phyloP scores from a whole-genome alignment of 1,139 yeast genomes.

The Candida sanyaensis region DNA sequence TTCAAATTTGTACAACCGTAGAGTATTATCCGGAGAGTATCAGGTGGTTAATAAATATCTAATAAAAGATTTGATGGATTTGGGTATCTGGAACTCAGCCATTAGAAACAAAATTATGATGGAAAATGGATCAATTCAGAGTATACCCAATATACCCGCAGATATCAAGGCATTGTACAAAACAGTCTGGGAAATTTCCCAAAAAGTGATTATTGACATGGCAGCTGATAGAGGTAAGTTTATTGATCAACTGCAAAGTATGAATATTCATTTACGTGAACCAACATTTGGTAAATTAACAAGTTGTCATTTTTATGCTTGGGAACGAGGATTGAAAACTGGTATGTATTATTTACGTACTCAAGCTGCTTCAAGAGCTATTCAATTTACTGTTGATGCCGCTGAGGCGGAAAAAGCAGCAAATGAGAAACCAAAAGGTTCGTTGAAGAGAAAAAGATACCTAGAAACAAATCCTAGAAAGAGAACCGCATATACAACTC shows the following conservation, averaged over 20 bases:
- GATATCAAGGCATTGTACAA: constrained; percentile 79
- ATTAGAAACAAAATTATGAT: constrained; percentile 81
- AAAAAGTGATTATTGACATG: constrained; percentile 85
- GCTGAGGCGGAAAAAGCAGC: constrained; percentile 24
- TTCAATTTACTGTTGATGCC: constrained; percentile 81
- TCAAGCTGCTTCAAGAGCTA: constrained; percentile 93
- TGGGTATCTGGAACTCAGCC: constrained; percentile 79
- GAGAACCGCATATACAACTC: constrained; percentile 13
- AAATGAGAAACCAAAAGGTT: constrained; percentile 6
- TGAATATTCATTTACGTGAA: constrained; percentile 80
- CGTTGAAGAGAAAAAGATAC: constrained; percentile 23
- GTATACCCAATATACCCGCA: constrained; percentile 72
- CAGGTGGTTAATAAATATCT: constrained; percentile 85
- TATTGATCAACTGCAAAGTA: constrained; percentile 92
- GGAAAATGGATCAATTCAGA: constrained; percentile 85
- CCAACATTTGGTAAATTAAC: constrained; percentile 95
- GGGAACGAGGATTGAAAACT: constrained; percentile 96
- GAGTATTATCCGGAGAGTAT: constrained; percentile 87
- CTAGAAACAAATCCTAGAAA: constrained; percentile 13
- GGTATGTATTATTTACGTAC: constrained; percentile 98
- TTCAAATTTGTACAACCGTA: constrained; percentile 81
- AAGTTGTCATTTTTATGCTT: constrained; percentile 96
- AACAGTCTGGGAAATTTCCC: constrained; percentile 97
- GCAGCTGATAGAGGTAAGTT: constrained; percentile 94
- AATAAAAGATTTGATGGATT: constrained; percentile 76